Percentiles rank a stretch among this genome's conserved stretches.
phyloP scores from a whole-genome alignment of 768 basidiomycete species.

The Sutorius australiensis region DNA sequence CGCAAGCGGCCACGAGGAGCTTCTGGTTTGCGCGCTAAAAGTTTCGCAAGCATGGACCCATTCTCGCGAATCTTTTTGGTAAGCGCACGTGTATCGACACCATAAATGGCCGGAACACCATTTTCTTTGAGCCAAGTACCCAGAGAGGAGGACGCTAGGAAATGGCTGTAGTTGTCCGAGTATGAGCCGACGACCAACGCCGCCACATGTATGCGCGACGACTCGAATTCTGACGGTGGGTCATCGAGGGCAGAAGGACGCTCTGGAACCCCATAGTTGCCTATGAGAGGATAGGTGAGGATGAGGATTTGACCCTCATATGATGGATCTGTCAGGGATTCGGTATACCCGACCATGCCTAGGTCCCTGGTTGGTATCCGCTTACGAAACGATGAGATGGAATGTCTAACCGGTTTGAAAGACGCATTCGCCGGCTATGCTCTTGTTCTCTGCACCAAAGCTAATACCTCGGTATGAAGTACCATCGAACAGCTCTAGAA shows the following conservation, averaged over 20 bases:
- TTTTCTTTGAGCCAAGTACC: constrained; percentile 94
- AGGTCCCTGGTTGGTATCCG: constrained; percentile 17
- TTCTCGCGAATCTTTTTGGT: constrained; percentile 96
- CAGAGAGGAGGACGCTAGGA: constrained; percentile 84
- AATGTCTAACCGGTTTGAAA: constrained; percentile 89
- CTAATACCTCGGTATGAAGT: constrained; percentile 84
- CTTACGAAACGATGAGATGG: constrained; percentile 3
- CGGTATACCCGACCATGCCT: constrained; percentile 99
- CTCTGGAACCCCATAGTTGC: constrained; percentile 95
- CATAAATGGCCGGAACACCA: constrained; percentile 89
- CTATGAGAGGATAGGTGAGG: constrained; percentile 93
- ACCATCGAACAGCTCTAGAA: constrained; percentile 89
- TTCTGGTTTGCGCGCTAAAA: constrained; percentile 62
- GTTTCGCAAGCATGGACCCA: constrained; percentile 85
- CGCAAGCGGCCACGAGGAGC: constrained; percentile 38
- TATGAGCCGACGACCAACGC: constrained; percentile 92
- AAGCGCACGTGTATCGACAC: constrained; percentile 93
- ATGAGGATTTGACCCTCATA: constrained; percentile 98
- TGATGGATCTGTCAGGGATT: constrained; percentile 96
- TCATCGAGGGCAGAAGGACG: constrained; percentile 48
- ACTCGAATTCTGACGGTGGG: constrained; percentile 83
- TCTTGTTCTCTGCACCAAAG: constrained; percentile 90
- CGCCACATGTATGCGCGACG: constrained; percentile 88
- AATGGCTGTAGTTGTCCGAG: constrained; percentile 92
- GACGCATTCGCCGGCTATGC: constrained; percentile 95